phyloP scores from a whole-genome alignment of 1,284 basidiomycete species.

The Irpex lacteus region DNA sequence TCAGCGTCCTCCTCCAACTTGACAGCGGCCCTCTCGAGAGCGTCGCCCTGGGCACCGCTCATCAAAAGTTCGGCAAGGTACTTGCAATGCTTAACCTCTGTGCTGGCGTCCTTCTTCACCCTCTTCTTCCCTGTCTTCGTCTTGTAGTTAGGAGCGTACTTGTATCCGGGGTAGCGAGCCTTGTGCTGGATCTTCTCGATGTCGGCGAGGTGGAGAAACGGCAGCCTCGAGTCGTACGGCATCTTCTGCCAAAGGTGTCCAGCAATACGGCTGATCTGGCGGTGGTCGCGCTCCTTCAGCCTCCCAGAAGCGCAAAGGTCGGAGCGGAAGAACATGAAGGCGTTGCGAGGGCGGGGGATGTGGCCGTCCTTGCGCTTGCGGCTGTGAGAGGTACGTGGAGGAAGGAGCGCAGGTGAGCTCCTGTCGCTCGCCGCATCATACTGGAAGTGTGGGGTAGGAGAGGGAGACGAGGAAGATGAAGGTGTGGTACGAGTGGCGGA shows the following conservation, averaged over 20 bases:
- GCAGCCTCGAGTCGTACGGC: constrained; percentile 30
- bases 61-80: constrained; percentile 41
- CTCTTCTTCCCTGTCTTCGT: constrained; percentile 30
- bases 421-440: not conserved
- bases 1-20: constrained; percentile 10
- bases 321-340: constrained; percentile 82
- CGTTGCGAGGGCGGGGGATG: constrained; percentile 78
- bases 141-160: constrained; percentile 44
- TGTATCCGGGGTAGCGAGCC: constrained; percentile 52
- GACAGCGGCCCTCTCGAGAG: constrained; percentile 31
- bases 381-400: constrained; percentile 32
- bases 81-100: constrained; percentile 35
- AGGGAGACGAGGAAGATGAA: not conserved
- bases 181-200: constrained; percentile 48
- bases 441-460: not conserved
- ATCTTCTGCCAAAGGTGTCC: constrained; percentile 42
- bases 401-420: constrained; percentile 1
- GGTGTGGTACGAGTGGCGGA: not conserved
- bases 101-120: constrained; percentile 29
- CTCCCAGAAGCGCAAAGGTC: constrained; percentile 44
- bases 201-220: constrained; percentile 42
- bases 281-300: constrained; percentile 43
- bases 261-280: constrained; percentile 50
- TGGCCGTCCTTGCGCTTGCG: constrained; percentile 41
- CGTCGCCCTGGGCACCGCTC: constrained; percentile 37